A percentile compares a stretch with the other conserved stretches of the same genome.
phyloP scores from a whole-genome alignment of 805 yeast species.

The Candida ortonii region DNA sequence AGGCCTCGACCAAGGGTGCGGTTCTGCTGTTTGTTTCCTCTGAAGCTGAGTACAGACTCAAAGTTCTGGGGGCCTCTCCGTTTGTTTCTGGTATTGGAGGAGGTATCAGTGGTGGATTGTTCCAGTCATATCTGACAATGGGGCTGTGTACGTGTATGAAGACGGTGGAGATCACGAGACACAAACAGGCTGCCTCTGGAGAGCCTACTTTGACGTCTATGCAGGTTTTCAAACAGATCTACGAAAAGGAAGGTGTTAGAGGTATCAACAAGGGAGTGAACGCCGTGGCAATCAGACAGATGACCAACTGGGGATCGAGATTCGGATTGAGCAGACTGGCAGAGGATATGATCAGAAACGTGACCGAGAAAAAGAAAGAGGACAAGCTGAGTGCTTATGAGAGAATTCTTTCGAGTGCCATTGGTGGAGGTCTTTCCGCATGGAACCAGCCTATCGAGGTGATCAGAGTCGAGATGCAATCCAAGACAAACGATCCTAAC shows the following conservation, averaged over 20 bases:
- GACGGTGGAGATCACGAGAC: slow-evolving; percentile 94
- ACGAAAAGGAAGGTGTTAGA: slow-evolving; percentile 78
- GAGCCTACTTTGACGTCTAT: slow-evolving; percentile 71
- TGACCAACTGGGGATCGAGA: slow-evolving; percentile 99
- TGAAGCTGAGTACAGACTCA: slow-evolving; percentile 82
- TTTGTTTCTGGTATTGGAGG: slow-evolving; percentile 91
- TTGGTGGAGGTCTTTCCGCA: slow-evolving; percentile 97
- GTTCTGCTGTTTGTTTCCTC: slow-evolving; percentile 88
- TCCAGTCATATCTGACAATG: slow-evolving; percentile 94
- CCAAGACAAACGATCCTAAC: slow-evolving; percentile 88
- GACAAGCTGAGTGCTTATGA: slow-evolving; percentile 69
- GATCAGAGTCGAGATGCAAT: slow-evolving; percentile 96
- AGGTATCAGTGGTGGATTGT: slow-evolving; percentile 94
- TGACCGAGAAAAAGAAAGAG: slow-evolving; percentile 53
- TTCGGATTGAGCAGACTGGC: slow-evolving; percentile 91
- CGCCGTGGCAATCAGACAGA: slow-evolving; percentile 98
- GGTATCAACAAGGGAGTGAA: slow-evolving; percentile 98
- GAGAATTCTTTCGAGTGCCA: slow-evolving; percentile 77
- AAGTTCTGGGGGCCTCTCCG: slow-evolving; percentile 59
- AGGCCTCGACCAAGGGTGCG: slow-evolving; percentile 98
- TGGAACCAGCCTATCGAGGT: slow-evolving; percentile 99
- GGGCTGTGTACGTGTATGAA: slow-evolving; percentile 99
- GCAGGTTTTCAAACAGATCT: slow-evolving; percentile 84
- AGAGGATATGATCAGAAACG: slow-evolving; percentile 72
- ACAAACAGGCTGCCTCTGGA: slow-evolving; percentile 70